Conservation (phyloP, 2,329 filamentous ascomycete species). For the Alternaria gaisen region DNA sequence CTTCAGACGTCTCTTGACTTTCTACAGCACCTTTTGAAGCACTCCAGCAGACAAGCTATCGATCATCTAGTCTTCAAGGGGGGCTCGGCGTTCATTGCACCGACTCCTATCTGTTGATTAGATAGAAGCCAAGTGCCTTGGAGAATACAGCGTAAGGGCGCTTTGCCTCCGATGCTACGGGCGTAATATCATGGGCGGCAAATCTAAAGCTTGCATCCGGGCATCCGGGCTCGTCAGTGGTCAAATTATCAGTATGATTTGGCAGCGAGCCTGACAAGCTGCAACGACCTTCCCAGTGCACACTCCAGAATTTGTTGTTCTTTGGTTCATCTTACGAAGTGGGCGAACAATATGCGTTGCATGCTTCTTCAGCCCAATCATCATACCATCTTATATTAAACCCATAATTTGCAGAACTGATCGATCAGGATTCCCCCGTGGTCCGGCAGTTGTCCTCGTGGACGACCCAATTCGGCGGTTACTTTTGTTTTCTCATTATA, state of each 20-base stretch:
- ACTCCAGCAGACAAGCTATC: background rate
- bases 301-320: conserved; percentile 21
- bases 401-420: conserved; percentile 34
- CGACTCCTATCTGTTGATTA: background rate
- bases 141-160: conserved; percentile 7
- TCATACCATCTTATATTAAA: conserved; percentile 40
- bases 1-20: background rate
- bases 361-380: conserved; percentile 36
- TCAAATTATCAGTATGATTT: conserved; percentile 13
- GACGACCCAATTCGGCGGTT: conserved; percentile 9
- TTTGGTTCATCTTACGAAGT: conserved; percentile 25
- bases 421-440: conserved; percentile 33
- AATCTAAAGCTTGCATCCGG: conserved; percentile 22
- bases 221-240: conserved; percentile 11
- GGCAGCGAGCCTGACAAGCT: conserved; percentile 24
- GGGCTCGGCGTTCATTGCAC: background rate
- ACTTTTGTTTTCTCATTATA: conserved; percentile 37
- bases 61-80: background rate
- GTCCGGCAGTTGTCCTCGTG: conserved; percentile 38
- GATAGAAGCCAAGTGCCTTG: conserved; percentile 15
- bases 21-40: background rate
- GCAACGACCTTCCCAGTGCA: conserved; percentile 12
- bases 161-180: conserved; percentile 19
- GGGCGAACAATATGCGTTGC: conserved; percentile 28
- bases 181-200: conserved; percentile 22